Evolutionary conservation across 31 red algal genomes (phyloP).

Genomic region (Asparagopsis taxiformis): DNA sequence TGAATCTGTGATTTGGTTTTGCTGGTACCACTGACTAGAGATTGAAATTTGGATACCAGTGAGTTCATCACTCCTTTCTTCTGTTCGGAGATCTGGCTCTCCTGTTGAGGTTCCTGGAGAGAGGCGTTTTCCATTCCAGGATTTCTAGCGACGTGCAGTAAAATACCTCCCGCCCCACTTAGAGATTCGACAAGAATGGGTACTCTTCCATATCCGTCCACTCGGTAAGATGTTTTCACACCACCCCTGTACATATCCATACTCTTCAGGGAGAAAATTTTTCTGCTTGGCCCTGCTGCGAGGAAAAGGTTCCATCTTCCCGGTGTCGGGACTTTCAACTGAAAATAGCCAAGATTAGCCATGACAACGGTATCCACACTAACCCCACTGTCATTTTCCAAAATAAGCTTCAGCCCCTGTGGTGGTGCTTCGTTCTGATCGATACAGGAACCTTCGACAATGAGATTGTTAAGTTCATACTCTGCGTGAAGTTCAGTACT

Average conservation of each 20-base stretch:
- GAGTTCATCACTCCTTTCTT: not conserved
- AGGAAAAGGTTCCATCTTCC: slow-evolving; percentile 55
- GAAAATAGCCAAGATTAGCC: slow-evolving; percentile 95
- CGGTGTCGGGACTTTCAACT: slow-evolving; percentile 70
- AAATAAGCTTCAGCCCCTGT: slow-evolving; percentile 65
- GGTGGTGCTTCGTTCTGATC: slow-evolving; percentile 58
- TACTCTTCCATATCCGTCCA: slow-evolving; percentile 34
- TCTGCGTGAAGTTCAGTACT: slow-evolving; percentile 47
- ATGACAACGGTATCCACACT: slow-evolving; percentile 89
- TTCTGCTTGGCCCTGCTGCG: slow-evolving; percentile 41
- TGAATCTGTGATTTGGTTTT: not conserved
- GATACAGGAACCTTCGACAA: slow-evolving; percentile 86
- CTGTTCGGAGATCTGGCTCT: not conserved
- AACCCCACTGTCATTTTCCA: slow-evolving; percentile 48
- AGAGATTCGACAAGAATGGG: slow-evolving; percentile 66
- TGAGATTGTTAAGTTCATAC: slow-evolving; percentile 76
- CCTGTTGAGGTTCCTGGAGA: slow-evolving; percentile 11
- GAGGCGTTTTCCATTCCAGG: slow-evolving; percentile 43
- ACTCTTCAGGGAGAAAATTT: slow-evolving; percentile 35
- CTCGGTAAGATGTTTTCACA: slow-evolving; percentile 29
- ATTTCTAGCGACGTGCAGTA: slow-evolving; percentile 57
- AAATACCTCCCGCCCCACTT: slow-evolving; percentile 57
- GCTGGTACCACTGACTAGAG: not conserved
- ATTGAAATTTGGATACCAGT: not conserved
- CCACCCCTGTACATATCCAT: slow-evolving; percentile 55